Evolutionary conservation across 306 rosid species (phyloP).

Genomic region (Medicago lupulina): DNA sequence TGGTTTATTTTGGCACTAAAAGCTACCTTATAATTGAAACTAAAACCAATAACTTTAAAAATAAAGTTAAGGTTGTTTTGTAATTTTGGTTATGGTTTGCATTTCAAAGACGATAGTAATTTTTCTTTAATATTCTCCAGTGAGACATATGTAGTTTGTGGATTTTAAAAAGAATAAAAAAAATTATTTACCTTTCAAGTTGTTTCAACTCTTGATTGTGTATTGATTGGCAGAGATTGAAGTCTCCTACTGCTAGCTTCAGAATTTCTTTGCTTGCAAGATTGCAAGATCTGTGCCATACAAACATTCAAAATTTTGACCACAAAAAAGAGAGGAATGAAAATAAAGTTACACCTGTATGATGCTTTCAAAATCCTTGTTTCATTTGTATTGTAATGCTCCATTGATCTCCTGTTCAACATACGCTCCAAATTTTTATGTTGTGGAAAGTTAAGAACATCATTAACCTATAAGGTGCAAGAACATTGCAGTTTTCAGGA

Average conservation of each 20-base stretch:
- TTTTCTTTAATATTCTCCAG: not conserved
- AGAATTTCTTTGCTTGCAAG: slow-evolving; percentile 65
- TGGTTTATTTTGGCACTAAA: not conserved
- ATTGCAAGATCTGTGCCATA: slow-evolving; percentile 60
- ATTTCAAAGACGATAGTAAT: slow-evolving; percentile 2
- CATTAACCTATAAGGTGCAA: slow-evolving; percentile 53
- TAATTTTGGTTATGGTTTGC: not conserved
- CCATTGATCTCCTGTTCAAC: slow-evolving; percentile 61
- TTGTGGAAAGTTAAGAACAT: slow-evolving; percentile 60
- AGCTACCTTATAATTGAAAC: not conserved
- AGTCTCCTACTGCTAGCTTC: slow-evolving; percentile 78
- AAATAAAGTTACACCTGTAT: slow-evolving; percentile 50
- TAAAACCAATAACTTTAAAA: no score
- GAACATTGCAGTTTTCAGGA: not conserved
- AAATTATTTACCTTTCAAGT: slow-evolving; percentile 58
- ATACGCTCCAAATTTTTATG: slow-evolving; percentile 65
- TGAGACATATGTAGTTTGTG: not conserved
- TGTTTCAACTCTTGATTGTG: slow-evolving; percentile 64
- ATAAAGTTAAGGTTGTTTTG: no score
- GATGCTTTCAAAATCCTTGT: slow-evolving; percentile 69
- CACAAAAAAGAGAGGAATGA: not conserved
- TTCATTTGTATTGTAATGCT: slow-evolving; percentile 57
- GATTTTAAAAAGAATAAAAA: slow-evolving; percentile 1
- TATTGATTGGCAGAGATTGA: slow-evolving; percentile 68
- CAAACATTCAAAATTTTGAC: slow-evolving; percentile 11